Evolutionary conservation across 2,329 filamentous ascomycete species (phyloP).

Genomic region (Amylocarpus encephaloides): DNA sequence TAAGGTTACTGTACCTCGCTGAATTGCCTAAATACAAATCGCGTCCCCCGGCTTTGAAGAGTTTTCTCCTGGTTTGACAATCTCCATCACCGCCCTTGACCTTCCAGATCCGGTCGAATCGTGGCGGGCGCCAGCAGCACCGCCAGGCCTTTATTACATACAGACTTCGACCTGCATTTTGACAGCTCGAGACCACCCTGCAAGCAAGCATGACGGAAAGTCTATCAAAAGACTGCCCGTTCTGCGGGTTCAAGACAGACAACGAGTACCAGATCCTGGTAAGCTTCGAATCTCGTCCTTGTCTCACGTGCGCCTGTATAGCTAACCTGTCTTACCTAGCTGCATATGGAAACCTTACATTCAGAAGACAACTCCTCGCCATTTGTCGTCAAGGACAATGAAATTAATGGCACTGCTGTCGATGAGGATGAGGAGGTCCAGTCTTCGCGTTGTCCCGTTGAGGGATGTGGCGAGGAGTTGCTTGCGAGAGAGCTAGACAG

Average conservation of each 20-base stretch:
- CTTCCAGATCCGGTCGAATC: too few species aligned
- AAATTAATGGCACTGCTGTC: constrained; percentile 17
- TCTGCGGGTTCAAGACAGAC: constrained; percentile 34
- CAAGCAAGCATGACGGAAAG: constrained; percentile 16
- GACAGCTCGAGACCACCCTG: background rate
- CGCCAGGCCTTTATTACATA: background rate
- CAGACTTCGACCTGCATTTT: background rate
- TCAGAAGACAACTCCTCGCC: constrained; percentile 29
- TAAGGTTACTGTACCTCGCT: too few species aligned
- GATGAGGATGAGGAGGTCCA: constrained; percentile 29
- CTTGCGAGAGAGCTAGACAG: constrained; percentile 45
- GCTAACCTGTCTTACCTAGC: constrained; percentile 15
- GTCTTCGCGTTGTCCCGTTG: constrained; percentile 48
- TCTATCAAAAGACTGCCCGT: constrained; percentile 32
- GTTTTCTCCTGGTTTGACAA: too few species aligned
- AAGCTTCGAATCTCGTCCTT: constrained; percentile 13
- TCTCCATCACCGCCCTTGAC: too few species aligned
- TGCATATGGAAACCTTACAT: constrained; percentile 30
- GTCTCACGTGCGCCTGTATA: constrained; percentile 1
- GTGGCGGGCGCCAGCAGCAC: background rate
- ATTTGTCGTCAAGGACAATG: constrained; percentile 26
- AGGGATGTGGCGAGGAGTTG: constrained; percentile 55
- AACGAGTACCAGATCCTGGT: constrained; percentile 36
- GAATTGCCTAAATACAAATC: too few species aligned
- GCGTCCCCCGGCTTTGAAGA: too few species aligned